Conservation (phyloP, 352 stramenopile species). For the Phytophthora podocarpi region DNA sequence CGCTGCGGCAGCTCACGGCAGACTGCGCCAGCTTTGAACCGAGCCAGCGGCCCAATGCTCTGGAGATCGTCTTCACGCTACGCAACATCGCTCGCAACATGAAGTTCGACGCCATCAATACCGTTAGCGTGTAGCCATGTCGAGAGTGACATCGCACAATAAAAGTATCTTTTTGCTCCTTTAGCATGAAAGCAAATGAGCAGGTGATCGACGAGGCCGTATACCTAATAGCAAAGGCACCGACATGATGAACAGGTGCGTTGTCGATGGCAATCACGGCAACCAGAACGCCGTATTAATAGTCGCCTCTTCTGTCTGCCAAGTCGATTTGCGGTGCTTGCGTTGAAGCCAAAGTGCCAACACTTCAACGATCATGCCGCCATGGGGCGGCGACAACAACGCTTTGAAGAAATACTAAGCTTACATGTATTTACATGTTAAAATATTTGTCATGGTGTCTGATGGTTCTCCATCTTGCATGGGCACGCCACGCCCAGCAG, state of each 20-base stretch:
- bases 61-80: constrained; percentile 58
- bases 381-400: no score
- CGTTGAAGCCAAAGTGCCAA: background rate
- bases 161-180: constrained; percentile 26
- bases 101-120: constrained; percentile 13
- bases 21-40: constrained; percentile 41
- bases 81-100: constrained; percentile 34
- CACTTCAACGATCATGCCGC: constrained; percentile 14
- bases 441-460: no score
- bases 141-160: background rate
- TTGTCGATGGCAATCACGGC: no score
- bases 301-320: no score
- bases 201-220: no score
- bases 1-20: constrained; percentile 41
- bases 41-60: constrained; percentile 46
- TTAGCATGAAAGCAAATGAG: no score
- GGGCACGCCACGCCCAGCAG: no score
- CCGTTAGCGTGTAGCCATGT: constrained; percentile 19
- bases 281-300: no score
- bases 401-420: no score
- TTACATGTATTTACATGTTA: no score
- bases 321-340: constrained; percentile 9
- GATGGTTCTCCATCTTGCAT: no score
- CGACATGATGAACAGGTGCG: constrained; percentile 5
- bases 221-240: background rate